phyloP scores from a whole-genome alignment of 2,329 filamentous ascomycete species.

The Colletotrichum neosansevieriae region DNA sequence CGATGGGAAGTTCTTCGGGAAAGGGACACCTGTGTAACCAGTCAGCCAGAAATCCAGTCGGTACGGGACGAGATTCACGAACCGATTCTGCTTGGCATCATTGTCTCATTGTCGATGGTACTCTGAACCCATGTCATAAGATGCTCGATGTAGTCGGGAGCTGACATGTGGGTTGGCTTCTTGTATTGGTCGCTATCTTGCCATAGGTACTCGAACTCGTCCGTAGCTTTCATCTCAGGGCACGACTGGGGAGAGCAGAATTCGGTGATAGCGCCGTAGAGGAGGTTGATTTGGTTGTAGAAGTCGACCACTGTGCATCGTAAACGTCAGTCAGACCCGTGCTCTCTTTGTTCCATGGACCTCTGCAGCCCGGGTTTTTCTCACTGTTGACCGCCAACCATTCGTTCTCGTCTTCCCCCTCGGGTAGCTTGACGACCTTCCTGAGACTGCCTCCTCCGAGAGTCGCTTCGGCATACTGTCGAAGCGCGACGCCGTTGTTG shows the following conservation, averaged over 20 bases:
- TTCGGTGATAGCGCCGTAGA: conserved; percentile 98
- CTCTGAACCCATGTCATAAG: conserved; percentile 97
- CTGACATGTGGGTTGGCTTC: conserved; percentile 96
- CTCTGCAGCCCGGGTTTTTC: conserved; percentile 44
- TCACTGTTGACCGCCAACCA: conserved; percentile 97
- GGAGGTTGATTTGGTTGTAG: conserved; percentile 99
- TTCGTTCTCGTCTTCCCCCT: conserved; percentile 97
- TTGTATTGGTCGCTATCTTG: conserved; percentile 96
- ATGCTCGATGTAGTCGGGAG: conserved; percentile 97
- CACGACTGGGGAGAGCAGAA: conserved; percentile 98
- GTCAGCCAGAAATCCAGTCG: conserved; percentile 31
- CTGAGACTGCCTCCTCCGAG: conserved; percentile 93
- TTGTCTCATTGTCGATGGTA: conserved; percentile 93
- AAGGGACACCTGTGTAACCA: conserved; percentile 78
- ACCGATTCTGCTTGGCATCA: conserved; percentile 95
- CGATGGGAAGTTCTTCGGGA: conserved; percentile 90
- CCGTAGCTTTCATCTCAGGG: conserved; percentile 99
- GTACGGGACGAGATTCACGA: conserved; percentile 41
- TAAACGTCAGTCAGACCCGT: conserved; percentile 44
- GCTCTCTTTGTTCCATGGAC: neutral
- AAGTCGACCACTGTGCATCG: conserved; percentile 88
- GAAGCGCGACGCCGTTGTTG: conserved; percentile 84
- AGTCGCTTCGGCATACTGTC: conserved; percentile 98
- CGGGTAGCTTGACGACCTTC: conserved; percentile 96
- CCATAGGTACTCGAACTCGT: conserved; percentile 99